Base-by-base conservation (phyloP, 352 stramenopile genomes). In the Globisporangium apiculatum region DNA sequence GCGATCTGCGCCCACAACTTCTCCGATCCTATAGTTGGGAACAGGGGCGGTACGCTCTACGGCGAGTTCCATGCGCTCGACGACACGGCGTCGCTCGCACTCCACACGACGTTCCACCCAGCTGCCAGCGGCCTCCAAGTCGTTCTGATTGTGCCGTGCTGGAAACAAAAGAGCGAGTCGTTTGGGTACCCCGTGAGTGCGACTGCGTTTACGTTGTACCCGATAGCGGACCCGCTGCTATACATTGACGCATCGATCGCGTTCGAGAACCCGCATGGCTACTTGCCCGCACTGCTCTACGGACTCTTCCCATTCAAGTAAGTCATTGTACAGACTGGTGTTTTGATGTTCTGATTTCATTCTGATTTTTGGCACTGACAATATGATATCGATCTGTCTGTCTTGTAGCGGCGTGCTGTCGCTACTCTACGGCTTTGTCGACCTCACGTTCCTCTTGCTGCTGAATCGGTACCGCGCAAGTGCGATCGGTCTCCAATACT, bases 291-390 rank as follows among this genome's bases (percentile, higher is more conserved):
- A 17, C 61, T 94, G 41, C 70, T 94, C 37, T 93, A 81, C 41
- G 86, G 85, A 15, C 71, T 94, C 37, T 86, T 89, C 55, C 84
- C 81, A 9, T 94, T 96, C 75, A 93, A 83, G 86, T 95, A 69
- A 50, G 69, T 75, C 12, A 18, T 17, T 24, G 6, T 5, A 17
- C 11, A 7, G 42, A 5, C 11, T n/a, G 7, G 42, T 47, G 12
- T 47, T 7, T 31, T 31, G 24, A 31, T 2, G 2, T 31, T 31
- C 24, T 31, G 24, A 43, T 43, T 43, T 12, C 40, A 43, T 43
- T 12, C 11, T 12, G 7, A 43, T 43, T 43, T 8, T 4, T 43
- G 7, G 1, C 7, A 14, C 11, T 43, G 40, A 58, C 14, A 38
- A 14, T 53, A 43, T 60, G 14, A 36, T 15, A 43, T 41, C 54